Base-by-base conservation (phyloP, 805 yeast genomes). In the Starmerella etchellsii region DNA sequence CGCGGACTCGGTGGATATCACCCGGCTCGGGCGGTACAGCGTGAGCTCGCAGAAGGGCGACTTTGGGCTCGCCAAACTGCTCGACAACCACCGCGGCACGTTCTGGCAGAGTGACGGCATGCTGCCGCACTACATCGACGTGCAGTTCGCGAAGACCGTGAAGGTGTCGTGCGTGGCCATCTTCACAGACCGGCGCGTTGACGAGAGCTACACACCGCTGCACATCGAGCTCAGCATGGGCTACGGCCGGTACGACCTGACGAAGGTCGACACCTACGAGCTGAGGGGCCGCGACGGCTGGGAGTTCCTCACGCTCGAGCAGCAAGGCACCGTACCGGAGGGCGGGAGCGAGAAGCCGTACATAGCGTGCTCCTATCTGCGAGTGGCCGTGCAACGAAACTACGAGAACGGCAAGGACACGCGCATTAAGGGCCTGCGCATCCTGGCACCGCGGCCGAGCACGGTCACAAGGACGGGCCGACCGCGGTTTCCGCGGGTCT, bases 361-460 rank as follows among this genome's bases (percentile, higher is more conserved):
- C 1, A 59, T 84, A 36, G 76, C 80, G 50, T 74, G 91, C 39
- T 79, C 76, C 51, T 62, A 76, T 47, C 60, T 84, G 11, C 70
- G 81, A 44, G 50, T 85, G 14, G 56, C 69, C n/a, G 67, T 84
- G 5, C 56, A 72, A 8, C 71, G 81, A 1, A 91, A 93, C 53
- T 95, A 84, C 53, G 96, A 87, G 55, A 85, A 83, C 55, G 99
- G 99, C 34, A 91, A 88, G 55, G 99, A 91, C 58, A 78, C 95
- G 1, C 97, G 85, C 57, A 65, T 91, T 10, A 62, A 98, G 35
- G 79, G 85, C 2, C 32, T 53, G 26, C 44, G 48, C 3, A 22
- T 49, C 4, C 37, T 42, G 6, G 49, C 45, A 8, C 45, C 49
- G 6, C 31, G 38, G 4, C 18, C 25, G 25, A 10, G n/a, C n/a